Evolutionary conservation across 2,329 filamentous ascomycete species (phyloP).

Genomic region (Cladosporium sp.): DNA sequence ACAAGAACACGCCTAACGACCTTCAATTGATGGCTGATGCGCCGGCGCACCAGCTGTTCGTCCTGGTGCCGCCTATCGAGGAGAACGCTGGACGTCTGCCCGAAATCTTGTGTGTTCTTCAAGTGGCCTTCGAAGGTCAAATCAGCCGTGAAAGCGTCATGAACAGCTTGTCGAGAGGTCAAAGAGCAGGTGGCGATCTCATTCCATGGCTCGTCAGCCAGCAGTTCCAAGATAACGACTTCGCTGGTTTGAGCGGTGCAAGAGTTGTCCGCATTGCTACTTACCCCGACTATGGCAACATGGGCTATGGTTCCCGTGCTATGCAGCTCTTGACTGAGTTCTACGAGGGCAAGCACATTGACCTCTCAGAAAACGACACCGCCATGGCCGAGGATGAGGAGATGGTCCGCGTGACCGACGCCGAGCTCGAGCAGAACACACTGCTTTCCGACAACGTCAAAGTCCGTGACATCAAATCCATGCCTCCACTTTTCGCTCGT

Average conservation of each 20-base stretch:
- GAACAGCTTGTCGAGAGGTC: slow-evolving; percentile 81
- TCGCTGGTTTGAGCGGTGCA: slow-evolving; percentile 87
- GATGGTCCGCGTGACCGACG: slow-evolving; percentile 76
- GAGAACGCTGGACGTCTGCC: slow-evolving; percentile 75
- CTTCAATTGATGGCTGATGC: slow-evolving; percentile 98
- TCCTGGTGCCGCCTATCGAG: slow-evolving; percentile 80
- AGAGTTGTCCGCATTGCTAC: slow-evolving; percentile 92
- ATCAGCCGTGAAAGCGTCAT: slow-evolving; percentile 92
- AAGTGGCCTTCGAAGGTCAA: slow-evolving; percentile 88
- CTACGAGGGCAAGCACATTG: slow-evolving; percentile 89
- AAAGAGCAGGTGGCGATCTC: slow-evolving; percentile 83
- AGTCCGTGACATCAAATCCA: slow-evolving; percentile 81
- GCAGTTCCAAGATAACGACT: slow-evolving; percentile 97
- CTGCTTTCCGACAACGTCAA: slow-evolving; percentile 84
- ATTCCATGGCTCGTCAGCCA: slow-evolving; percentile 98
- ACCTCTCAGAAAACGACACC: slow-evolving; percentile 64
- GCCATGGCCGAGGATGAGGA: slow-evolving; percentile 43
- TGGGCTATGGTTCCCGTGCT: slow-evolving; percentile 91
- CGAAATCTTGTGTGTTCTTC: slow-evolving; percentile 90
- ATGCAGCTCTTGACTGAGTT: slow-evolving; percentile 84
- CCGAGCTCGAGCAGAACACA: slow-evolving; percentile 69
- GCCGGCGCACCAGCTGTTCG: slow-evolving; percentile 92
- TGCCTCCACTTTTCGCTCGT: slow-evolving; percentile 90
- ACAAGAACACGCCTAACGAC: slow-evolving; percentile 97
- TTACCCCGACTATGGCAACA: slow-evolving; percentile 84